phyloP scores from a whole-genome alignment of 2,329 filamentous ascomycete genomes.

The Fonsecaea multimorphosa region DNA sequence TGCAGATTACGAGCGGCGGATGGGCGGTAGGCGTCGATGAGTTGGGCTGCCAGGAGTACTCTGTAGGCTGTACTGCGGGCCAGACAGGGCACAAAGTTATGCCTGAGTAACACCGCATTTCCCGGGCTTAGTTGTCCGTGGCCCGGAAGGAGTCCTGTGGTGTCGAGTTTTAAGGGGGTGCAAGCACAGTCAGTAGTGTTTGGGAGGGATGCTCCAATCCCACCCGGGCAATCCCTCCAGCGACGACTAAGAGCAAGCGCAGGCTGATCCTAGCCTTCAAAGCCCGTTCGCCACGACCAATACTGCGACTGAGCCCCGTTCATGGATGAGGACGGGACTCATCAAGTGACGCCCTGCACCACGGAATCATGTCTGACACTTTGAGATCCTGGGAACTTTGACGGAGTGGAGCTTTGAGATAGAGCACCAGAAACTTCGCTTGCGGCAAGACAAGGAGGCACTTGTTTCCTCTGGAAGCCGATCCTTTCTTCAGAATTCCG shows the following conservation, averaged over 20 bases:
- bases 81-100: conserved; percentile 2
- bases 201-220: background rate
- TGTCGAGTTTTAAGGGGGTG: background rate
- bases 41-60: background rate
- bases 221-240: background rate
- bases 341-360: background rate
- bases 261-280: background rate
- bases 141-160: background rate
- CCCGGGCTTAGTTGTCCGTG: background rate
- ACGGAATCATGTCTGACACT: background rate
- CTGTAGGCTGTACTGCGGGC: background rate
- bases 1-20: conserved; percentile 16
- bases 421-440: conserved; percentile 18
- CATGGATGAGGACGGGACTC: background rate
- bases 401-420: background rate
- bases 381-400: background rate
- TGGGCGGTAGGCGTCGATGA: conserved; percentile 5
- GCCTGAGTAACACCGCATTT: conserved; percentile 2
- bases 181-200: background rate
- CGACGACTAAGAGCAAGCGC: background rate
- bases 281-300: background rate
- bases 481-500: background rate
- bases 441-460: conserved; percentile 9
- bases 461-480: background rate
- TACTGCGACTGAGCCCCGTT: background rate